A percentile compares a stretch with the other conserved stretches of the same genome.
These are phyloP conservation scores for Xylariomycetidae sp. DNA, from an alignment of 2,329 filamentous ascomycete species.

Conservation along the genomic window DNA sequence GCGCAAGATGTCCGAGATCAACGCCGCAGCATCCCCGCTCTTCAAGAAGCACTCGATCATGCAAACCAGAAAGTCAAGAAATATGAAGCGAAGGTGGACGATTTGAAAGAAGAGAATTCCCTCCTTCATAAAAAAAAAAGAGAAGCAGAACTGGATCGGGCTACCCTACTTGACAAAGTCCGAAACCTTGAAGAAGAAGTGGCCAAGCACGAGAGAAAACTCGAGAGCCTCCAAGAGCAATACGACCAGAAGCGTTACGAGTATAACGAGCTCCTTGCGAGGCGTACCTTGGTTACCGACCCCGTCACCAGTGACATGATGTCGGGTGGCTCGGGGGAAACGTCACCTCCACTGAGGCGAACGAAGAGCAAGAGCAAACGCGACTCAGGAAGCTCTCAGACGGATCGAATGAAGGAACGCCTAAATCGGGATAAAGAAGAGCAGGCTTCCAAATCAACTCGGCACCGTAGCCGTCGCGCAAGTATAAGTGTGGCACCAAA, in stretches of 20 bases:
- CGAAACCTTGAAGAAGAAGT: conserved; percentile 10
- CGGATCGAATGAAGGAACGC: conserved; percentile 9
- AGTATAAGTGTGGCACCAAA: neutral
- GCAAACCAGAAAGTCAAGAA: conserved; percentile 15
- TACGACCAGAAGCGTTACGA: neutral
- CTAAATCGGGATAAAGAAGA: conserved; percentile 4
- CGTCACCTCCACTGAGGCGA: conserved; percentile 9
- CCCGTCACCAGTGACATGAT: conserved; percentile 3
- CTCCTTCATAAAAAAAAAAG: conserved; percentile 11
- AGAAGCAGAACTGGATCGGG: conserved; percentile 10
- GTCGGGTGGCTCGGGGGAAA: conserved; percentile 14
- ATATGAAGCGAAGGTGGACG: conserved; percentile 8
- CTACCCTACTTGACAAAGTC: no score
- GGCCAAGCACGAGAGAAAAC: conserved; percentile 9
- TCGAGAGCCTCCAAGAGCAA: neutral
- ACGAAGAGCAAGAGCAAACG: conserved; percentile 10
- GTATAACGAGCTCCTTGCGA: neutral
- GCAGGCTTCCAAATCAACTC: neutral
- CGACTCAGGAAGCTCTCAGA: conserved; percentile 5
- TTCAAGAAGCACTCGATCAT: conserved; percentile 16
- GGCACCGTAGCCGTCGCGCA: neutral
- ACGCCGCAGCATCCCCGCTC: conserved; percentile 11
- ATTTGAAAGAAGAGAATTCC: conserved; percentile 8
- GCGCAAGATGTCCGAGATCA: conserved; percentile 15
- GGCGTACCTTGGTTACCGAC: neutral